These are phyloP conservation scores for Sphagnum contortum DNA, from an alignment of 225 moss, liverwort and hornwort genomes.

Conservation along the genomic window DNA sequence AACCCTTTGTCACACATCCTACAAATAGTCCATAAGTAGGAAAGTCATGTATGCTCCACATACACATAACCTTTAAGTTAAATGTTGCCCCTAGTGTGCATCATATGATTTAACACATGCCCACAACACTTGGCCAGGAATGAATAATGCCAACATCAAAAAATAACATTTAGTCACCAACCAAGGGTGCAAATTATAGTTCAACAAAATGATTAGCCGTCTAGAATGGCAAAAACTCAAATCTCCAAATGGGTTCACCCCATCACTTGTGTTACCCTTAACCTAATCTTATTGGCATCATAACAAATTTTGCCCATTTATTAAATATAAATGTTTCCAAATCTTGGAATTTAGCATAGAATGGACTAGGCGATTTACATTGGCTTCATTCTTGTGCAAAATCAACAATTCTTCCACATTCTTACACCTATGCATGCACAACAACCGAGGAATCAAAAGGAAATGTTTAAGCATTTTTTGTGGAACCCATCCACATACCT, in stretches of 20 bases:
- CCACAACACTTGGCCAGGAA: neutral
- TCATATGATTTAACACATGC: neutral
- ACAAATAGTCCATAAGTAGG: neutral
- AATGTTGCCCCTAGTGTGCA: neutral
- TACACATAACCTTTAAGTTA: neutral
- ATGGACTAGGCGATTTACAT: no score
- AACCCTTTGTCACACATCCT: neutral
- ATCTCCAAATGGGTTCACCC: slow-evolving; percentile 1
- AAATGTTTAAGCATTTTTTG: neutral
- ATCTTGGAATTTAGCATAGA: neutral
- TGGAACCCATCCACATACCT: no score
- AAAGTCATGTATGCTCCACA: slow-evolving; percentile 8
- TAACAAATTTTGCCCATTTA: neutral
- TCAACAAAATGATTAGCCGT: neutral
- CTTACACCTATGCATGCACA: neutral
- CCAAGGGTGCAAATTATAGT: slow-evolving; percentile 3
- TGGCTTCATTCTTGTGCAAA: no score
- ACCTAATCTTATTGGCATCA: neutral
- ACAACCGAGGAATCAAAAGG: neutral
- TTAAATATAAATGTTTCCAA: neutral
- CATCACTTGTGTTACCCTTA: neutral
- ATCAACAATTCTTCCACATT: neutral
- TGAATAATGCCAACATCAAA: neutral
- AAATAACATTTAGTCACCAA: neutral
- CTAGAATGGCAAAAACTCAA: neutral